Evolutionary conservation across 2,329 filamentous ascomycete species (phyloP), one percentile per base, ranked within the genome.

Genomic region (Akanthomyces lecanii): DNA sequence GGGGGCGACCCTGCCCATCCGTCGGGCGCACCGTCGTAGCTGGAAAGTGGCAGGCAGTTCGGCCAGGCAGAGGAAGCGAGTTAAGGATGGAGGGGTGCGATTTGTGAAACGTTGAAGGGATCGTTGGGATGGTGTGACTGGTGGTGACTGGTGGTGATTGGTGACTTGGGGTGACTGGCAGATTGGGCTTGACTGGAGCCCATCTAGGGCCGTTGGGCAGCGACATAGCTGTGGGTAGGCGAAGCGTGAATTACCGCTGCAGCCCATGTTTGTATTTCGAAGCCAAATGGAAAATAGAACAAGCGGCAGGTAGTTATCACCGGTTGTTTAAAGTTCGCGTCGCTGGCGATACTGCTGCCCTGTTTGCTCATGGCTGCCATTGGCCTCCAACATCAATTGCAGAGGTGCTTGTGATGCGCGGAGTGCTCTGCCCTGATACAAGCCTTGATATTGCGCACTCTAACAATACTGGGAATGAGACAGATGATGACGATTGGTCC

Each of bases 191-290:
- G 44, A 38, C 5, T 18, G 40, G 54, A 45, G 25, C 53, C 54
- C n/a, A 33, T 30, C 12, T 33, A 23, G 28, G 55, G 42, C 28
- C 21, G 55, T 58, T 58, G 55, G 55, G 55, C 55, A 48, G 55
- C 55, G 42, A 58, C 16, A 42, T 16, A 42, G 28, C 14, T 33
- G 53, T 47, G 30, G 25, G n/a, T 47, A 21, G 44, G 18, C 6
- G 28, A 45, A 23, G 23, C 21, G 40, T 25, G 40, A 18, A 56
- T 45, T 44, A 12, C n/a, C 33, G 40, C 28, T 16, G 38, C 38
- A 10, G 38, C 38, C 38, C 4, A 10, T 16, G 38, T 4, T 40
- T 40, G 38, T 16, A 14, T 16, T 40, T 40, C 12, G 38, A 40
- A 40, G 14, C 38, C 12, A 40, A n/a, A 42, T n/a, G 23, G 36